phyloP scores from a whole-genome alignment of 108 stramenopile genomes.

The Halocafeteria seosinensis region DNA sequence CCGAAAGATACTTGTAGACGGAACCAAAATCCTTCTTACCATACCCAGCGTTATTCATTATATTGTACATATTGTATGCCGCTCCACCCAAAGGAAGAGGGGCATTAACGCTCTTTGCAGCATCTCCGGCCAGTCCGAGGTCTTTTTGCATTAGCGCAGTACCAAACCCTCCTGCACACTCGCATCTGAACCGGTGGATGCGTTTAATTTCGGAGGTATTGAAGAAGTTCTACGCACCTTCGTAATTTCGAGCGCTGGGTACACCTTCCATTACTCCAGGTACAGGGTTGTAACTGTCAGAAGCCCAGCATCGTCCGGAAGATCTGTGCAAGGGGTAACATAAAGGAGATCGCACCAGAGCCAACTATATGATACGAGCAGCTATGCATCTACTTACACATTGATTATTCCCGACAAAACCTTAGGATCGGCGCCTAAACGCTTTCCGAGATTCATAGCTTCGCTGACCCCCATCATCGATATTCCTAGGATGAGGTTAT shows the following conservation, averaged over 20 bases:
- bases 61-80: constrained; percentile 43
- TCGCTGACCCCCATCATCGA: constrained; percentile 76
- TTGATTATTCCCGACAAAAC: constrained; percentile 67
- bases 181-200: too few species aligned
- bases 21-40: constrained; percentile 55
- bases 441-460: constrained; percentile 71
- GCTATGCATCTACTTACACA: too few species aligned
- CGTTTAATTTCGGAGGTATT: constrained; percentile 26
- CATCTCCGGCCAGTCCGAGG: constrained; percentile 49
- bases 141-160: constrained; percentile 64
- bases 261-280: constrained; percentile 56
- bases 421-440: constrained; percentile 63
- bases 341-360: too few species aligned
- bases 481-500: constrained; percentile 72
- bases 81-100: constrained; percentile 42
- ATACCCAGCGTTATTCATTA: constrained; percentile 32
- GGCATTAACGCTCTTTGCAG: constrained; percentile 36
- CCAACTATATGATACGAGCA: too few species aligned
- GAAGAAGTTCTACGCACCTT: too few species aligned
- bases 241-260: constrained; percentile 6
- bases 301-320: constrained; percentile 76
- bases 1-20: constrained; percentile 41
- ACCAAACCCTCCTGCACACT: constrained; percentile 63
- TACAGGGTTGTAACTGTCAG: constrained; percentile 74
- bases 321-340: too few species aligned